These are phyloP conservation scores for Solioccasus polychromus DNA, from an alignment of 768 basidiomycete species.

Conservation along the genomic window DNA sequence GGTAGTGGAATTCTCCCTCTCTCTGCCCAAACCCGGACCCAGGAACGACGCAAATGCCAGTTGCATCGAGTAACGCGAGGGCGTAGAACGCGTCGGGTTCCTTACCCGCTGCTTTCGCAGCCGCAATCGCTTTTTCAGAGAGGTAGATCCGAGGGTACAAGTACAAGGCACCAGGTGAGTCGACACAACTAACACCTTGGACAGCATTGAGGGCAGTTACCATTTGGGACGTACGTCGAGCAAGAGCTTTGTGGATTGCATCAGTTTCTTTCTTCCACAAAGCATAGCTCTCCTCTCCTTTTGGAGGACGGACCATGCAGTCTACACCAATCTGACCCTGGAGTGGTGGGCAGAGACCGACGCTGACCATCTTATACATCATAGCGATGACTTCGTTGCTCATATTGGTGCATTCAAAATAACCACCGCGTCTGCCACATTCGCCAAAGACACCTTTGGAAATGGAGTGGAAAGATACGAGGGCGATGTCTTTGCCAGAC, in stretches of 20 bases:
- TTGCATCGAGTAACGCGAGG: conserved; percentile 76
- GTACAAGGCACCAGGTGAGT: conserved; percentile 91
- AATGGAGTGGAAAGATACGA: conserved; percentile 96
- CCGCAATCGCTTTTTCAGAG: conserved; percentile 67
- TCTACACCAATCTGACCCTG: conserved; percentile 94
- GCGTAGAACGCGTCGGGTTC: conserved; percentile 89
- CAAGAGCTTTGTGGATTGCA: conserved; percentile 71
- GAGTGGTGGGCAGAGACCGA: conserved; percentile 86
- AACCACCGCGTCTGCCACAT: conserved; percentile 96
- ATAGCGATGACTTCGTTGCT: conserved; percentile 71
- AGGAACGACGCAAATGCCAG: conserved; percentile 92
- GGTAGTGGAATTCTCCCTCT: conserved; percentile 86
- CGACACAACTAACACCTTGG: conserved; percentile 86
- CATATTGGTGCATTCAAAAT: conserved; percentile 91
- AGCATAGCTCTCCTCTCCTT: conserved; percentile 70
- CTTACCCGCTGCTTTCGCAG: conserved; percentile 69
- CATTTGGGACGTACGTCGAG: conserved; percentile 69
- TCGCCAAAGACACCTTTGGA: conserved; percentile 96
- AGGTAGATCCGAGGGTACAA: conserved; percentile 84
- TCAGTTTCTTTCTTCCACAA: conserved; percentile 85
- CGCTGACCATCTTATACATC: conserved; percentile 95
- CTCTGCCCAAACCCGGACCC: conserved; percentile 95
- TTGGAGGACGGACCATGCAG: conserved; percentile 88
- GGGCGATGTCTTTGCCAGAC: conserved; percentile 60
- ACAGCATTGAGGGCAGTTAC: conserved; percentile 74